These are phyloP conservation scores for Cichorium intybus DNA, from an alignment of 140 eudicot genomes.

Conservation along the genomic window DNA sequence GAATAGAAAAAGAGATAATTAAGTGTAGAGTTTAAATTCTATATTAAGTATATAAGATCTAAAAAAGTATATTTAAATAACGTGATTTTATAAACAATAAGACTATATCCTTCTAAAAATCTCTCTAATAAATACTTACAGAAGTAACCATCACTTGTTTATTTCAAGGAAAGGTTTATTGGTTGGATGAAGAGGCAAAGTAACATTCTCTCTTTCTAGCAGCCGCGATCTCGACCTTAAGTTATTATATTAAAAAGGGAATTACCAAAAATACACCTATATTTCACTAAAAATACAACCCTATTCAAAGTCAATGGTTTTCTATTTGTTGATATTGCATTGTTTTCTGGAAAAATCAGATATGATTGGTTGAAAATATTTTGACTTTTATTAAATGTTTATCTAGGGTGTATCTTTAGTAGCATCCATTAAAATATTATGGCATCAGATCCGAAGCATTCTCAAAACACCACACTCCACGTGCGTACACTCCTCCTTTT, in stretches of 20 bases:
- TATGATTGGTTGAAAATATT: too few species aligned
- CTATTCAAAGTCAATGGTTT: too few species aligned
- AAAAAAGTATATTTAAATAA: too few species aligned
- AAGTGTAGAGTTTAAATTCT: neutral
- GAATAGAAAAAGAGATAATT: too few species aligned
- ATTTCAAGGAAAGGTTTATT: constrained; percentile 1
- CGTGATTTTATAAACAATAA: neutral
- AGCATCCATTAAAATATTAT: neutral
- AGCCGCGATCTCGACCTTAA: constrained; percentile 23
- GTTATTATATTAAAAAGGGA: neutral
- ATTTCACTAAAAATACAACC: too few species aligned
- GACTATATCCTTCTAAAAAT: neutral
- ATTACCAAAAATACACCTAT: too few species aligned
- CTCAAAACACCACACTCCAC: constrained; percentile 36
- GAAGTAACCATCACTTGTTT: neutral
- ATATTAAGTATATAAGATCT: neutral
- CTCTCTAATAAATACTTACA: neutral
- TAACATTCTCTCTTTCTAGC: constrained; percentile 36
- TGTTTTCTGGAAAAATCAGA: too few species aligned
- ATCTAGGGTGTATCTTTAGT: too few species aligned
- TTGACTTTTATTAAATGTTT: too few species aligned
- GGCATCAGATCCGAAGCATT: constrained; percentile 40
- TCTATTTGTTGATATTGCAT: too few species aligned
- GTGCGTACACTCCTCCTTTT: constrained; percentile 19
- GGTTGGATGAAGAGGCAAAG: constrained; percentile 27